Percentiles rank a stretch among this genome's conserved stretches.
Conservation (phyloP, 75 land plant species). For the Selaginella tamariscina region DNA sequence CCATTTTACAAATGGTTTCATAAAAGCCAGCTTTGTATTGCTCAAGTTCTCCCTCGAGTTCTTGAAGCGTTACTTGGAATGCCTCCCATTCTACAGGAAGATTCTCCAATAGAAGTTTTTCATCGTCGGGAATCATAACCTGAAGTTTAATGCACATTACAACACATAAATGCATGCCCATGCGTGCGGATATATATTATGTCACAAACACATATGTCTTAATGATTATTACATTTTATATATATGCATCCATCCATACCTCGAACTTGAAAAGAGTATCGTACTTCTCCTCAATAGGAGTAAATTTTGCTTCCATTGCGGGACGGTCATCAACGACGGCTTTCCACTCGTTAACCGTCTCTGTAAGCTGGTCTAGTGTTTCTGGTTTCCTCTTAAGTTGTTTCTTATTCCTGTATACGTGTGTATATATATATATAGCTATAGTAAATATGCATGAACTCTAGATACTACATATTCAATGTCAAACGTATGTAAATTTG, state of each 20-base stretch:
- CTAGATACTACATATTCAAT: too few relatives aligned
- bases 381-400: constrained; percentile 16
- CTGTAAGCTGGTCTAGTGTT: constrained; percentile 17
- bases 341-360: constrained; percentile 19
- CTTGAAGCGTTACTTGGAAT: constrained; percentile 17
- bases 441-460: too few relatives aligned
- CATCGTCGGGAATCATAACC: constrained; percentile 22
- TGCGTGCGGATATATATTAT: too few relatives aligned
- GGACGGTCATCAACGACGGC: constrained; percentile 14
- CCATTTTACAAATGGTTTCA: constrained; percentile 24
- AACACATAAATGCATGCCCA: too few relatives aligned
- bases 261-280: constrained; percentile 18
- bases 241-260: too few relatives aligned
- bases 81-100: constrained; percentile 23
- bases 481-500: too few relatives aligned
- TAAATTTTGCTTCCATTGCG: constrained; percentile 9
- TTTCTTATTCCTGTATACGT: constrained; percentile 12
- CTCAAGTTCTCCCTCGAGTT: constrained; percentile 23
- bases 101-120: constrained; percentile 16
- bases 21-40: constrained; percentile 22
- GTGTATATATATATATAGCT: too few relatives aligned
- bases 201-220: too few relatives aligned
- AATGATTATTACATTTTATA: too few relatives aligned
- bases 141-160: too few relatives aligned
- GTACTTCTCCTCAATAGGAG: constrained; percentile 21